Evolutionary conservation across 1,284 basidiomycete genomes (phyloP), one percentile per base, ranked within the genome.

Genomic region (Sanghuangporus weigelae): DNA sequence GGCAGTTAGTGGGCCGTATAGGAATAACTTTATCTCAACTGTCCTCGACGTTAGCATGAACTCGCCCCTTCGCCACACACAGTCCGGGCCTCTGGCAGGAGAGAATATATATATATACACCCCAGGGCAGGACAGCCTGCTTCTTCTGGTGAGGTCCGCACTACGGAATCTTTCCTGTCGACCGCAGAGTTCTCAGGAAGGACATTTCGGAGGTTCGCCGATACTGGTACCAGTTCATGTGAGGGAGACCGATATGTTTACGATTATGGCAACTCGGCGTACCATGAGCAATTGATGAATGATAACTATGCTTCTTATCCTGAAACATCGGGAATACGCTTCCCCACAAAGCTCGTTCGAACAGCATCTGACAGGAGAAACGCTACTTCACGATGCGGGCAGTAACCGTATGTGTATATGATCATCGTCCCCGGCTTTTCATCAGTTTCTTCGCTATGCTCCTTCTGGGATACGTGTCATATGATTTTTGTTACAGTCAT

Each of bases 91-190:
- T 48, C 53, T 44, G 53, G 16, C 12, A 31, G 49, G 26, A 35
- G 19, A n/a, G 35, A 19, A 19, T 54, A 16, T n/a, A 44, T 6
- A 16, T n/a, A 44, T 6, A 19, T 23, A 44, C 19, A 79, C 21
- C 71, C n/a, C 26, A 26, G 1, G 26, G 26, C 26, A 31, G 26
- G 26, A 31, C 26, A 31, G 26, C 26, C 26, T 5, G 26, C 3
- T 3, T 31, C 3, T 31, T 31, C 26, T 31, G 26, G 26, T 31
- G 26, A 31, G 26, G 26, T 31, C 26, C 26, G 3, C 5, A 31
- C 26, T 5, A 31, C 26, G 26, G 26, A 31, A 31, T 31, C 26
- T 31, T 31, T 31, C 26, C 7, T 44, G 42, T 14, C 3, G n/a
- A 44, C 42, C 8, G 42, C 42, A 44, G 4, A 19, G 42, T 44